Percentiles rank a stretch among this genome's conserved stretches.
Evolutionary conservation across 306 rosid species (phyloP).

Genomic region (Cyclanthera cordifolia): DNA sequence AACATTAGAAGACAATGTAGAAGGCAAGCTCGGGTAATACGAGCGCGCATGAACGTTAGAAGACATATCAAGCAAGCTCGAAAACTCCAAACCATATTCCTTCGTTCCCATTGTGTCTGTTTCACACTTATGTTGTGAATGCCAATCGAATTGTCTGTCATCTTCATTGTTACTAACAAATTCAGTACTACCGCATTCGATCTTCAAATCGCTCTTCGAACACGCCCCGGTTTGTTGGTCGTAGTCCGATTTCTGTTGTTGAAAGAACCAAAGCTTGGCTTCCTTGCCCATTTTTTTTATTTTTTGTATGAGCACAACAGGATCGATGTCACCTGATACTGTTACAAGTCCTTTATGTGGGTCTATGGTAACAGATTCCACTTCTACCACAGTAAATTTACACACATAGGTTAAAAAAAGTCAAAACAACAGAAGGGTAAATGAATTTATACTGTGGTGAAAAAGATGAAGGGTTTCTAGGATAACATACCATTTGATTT

Average conservation of each 20-base stretch:
- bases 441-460: neutral
- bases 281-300: neutral
- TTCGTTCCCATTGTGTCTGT: neutral
- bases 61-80: neutral
- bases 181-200: neutral
- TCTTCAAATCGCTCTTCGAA: neutral
- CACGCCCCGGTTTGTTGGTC: neutral
- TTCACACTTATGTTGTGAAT: neutral
- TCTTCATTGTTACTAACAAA: neutral
- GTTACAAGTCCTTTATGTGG: slow-evolving; percentile 1
- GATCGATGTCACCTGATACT: slow-evolving; percentile 6
- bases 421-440: neutral
- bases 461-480: neutral
- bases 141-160: neutral
- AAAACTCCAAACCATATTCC: neutral
- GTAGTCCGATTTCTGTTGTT: neutral
- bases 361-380: slow-evolving; percentile 7
- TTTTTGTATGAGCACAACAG: neutral
- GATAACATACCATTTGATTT: slow-evolving; percentile 7
- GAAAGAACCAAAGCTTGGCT: slow-evolving; percentile 9
- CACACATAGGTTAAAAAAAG: neutral
- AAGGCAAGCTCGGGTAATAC: neutral
- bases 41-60: neutral
- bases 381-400: slow-evolving; percentile 9
- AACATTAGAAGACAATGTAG: neutral